Base-by-base conservation (phyloP, 192 early-diverging fungal species). In the Dissophora globulifera region DNA sequence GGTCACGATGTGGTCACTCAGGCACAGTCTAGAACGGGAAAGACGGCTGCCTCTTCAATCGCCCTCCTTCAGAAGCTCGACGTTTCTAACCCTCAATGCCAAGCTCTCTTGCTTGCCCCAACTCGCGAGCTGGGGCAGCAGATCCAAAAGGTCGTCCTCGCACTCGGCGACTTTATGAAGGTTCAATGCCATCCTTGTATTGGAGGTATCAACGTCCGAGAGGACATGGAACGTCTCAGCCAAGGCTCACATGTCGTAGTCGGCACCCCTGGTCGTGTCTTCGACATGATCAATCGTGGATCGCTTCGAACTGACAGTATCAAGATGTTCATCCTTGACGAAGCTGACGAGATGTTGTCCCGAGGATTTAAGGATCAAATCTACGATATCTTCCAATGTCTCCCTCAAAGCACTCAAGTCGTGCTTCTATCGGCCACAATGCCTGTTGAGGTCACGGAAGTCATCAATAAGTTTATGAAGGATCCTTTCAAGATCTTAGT, bases 21-120 rank as follows among this genome's bases (percentile, higher is more conserved):
- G 86, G 97, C 96, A 26, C 96, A 99, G 86, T 97, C 96, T 51
- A 96, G 97, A 85, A 97, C 96, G 58, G 97, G 96, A 78, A 99
- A 99, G 84, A 98, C 96, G 45, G 96, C 96, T 62, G 98, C 97
- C 51, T 99, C 98, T 90, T 96, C 95, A 62, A 97, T 99, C 78
- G 95, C 96, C 31, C 92, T 95, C 72, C 93, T 99, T 58, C 96
- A 99, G 71, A 87, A 88, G 55, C 84, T 99, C 43, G 93, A 97
- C 82, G 75, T 85, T 41, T 71, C 80, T 23, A 63, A 90, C 47
- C 85, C 85, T 50, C 82, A 94, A 72, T 90, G 87, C 69, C 97
- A 99, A 79, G 96, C 97, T 15, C 87, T 99, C 41, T 88, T 99
- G 51, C 90, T 99, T 31, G 93, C 94, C 58, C 95, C 97, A 23